Percentiles rank a stretch among this genome's conserved stretches.
Evolutionary conservation across 345 rosid species (phyloP).

Genomic region (Mercurialis annua): DNA sequence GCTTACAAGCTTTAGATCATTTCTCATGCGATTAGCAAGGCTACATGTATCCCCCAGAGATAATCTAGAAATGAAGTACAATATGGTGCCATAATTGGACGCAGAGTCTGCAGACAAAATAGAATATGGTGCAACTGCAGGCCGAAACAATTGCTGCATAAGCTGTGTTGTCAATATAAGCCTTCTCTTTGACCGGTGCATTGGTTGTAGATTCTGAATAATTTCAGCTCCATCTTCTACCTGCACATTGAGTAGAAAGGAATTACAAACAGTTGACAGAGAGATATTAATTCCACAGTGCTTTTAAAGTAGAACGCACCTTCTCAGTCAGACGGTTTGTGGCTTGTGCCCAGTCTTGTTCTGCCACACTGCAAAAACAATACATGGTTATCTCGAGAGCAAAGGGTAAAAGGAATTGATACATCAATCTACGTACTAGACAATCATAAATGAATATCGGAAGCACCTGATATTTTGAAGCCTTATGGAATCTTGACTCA

Average conservation of each 20-base stretch:
- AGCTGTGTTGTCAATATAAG: constrained; percentile 69
- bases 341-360: constrained; percentile 62
- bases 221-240: constrained; percentile 53
- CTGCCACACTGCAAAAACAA: constrained; percentile 54
- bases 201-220: constrained; percentile 41
- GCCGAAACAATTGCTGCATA: constrained; percentile 59
- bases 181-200: constrained; percentile 68
- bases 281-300: neutral
- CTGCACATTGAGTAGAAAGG: constrained; percentile 38
- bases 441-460: neutral
- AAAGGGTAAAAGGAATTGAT: neutral
- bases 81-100: constrained; percentile 45
- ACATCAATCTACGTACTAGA: neutral
- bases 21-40: constrained; percentile 26
- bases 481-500: constrained; percentile 39
- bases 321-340: constrained; percentile 66
- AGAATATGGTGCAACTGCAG: constrained; percentile 53
- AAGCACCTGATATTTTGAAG: constrained; percentile 63
- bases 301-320: constrained; percentile 38
- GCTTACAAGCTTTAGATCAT: constrained; percentile 28
- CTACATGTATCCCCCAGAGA: constrained; percentile 74
- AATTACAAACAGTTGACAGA: constrained; percentile 13
- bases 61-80: constrained; percentile 50
- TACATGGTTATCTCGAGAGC: neutral
- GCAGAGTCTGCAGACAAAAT: constrained; percentile 49